Conservation (phyloP, 2,329 filamentous ascomycete genomes). For the Simplicillium aogashimaense region DNA sequence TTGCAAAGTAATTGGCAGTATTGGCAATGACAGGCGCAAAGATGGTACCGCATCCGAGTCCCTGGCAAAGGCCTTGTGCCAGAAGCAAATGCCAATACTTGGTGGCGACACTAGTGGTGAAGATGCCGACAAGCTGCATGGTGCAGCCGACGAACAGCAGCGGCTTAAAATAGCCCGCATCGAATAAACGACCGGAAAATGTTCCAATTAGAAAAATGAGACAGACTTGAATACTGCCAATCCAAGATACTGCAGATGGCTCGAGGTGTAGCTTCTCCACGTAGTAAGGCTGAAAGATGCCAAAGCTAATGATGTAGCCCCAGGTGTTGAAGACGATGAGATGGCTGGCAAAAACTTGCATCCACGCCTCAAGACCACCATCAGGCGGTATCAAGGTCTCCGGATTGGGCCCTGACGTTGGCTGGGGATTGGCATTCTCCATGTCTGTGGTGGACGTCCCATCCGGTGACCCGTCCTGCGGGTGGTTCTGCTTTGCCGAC, state of each 20-base stretch:
- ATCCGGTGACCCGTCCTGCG: no score
- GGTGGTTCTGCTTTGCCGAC: no score
- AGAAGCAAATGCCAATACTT: constrained; percentile 39
- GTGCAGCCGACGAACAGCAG: constrained; percentile 23
- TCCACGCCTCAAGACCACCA: constrained; percentile 25
- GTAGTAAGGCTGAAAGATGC: constrained; percentile 29
- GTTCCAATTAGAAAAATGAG: constrained; percentile 29
- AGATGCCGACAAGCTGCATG: constrained; percentile 34
- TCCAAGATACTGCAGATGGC: constrained; percentile 33
- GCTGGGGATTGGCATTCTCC: no score
- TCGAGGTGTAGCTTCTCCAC: constrained; percentile 17
- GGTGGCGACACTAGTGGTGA: constrained; percentile 31
- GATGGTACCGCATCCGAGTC: constrained; percentile 43
- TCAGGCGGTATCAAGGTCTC: constrained; percentile 17
- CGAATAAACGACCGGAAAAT: constrained; percentile 29
- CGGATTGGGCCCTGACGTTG: no score
- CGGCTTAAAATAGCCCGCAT: constrained; percentile 27
- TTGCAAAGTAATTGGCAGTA: constrained; percentile 50
- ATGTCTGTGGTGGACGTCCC: neutral
- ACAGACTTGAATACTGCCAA: constrained; percentile 36
- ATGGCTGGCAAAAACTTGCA: constrained; percentile 26
- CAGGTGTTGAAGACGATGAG: constrained; percentile 27
- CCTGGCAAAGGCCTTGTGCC: constrained; percentile 45
- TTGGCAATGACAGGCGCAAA: constrained; percentile 44
- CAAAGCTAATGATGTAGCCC: constrained; percentile 29